These are phyloP conservation scores for Colletotrichum magnum DNA, from an alignment of 2,329 filamentous ascomycete species.

Conservation along the genomic window DNA sequence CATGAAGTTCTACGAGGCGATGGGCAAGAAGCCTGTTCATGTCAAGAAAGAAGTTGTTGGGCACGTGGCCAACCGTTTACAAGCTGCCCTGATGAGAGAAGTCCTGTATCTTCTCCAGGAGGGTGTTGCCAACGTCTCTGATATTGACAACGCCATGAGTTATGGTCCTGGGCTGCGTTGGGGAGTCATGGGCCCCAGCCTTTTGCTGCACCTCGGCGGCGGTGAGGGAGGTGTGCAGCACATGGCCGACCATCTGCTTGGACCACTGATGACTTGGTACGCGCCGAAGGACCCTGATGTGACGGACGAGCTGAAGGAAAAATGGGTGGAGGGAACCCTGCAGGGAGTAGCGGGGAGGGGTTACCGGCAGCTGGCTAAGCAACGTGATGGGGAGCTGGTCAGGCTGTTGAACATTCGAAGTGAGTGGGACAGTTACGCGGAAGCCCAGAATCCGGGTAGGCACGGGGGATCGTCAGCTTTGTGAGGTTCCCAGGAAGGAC, in stretches of 20 bases:
- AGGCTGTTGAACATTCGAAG: slow-evolving; percentile 23
- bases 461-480: neutral
- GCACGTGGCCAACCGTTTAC: slow-evolving; percentile 61
- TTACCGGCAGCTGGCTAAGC: slow-evolving; percentile 22
- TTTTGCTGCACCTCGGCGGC: slow-evolving; percentile 41
- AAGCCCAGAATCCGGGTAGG: neutral
- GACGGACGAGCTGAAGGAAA: slow-evolving; percentile 25
- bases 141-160: slow-evolving; percentile 35
- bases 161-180: slow-evolving; percentile 42
- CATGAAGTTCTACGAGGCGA: slow-evolving; percentile 54
- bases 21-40: slow-evolving; percentile 57
- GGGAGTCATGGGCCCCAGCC: slow-evolving; percentile 41
- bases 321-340: slow-evolving; percentile 29
- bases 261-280: slow-evolving; percentile 34
- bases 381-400: slow-evolving; percentile 32
- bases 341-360: slow-evolving; percentile 21
- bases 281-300: slow-evolving; percentile 28
- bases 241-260: slow-evolving; percentile 38
- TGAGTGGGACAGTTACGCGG: slow-evolving; percentile 27
- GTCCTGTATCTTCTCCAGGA: slow-evolving; percentile 30
- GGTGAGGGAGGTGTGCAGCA: slow-evolving; percentile 42
- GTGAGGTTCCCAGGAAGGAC: too few species aligned
- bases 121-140: slow-evolving; percentile 22
- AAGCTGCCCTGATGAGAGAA: slow-evolving; percentile 43
- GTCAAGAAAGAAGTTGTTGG: slow-evolving; percentile 58